Evolutionary conservation across 192 early-diverging fungal species (phyloP), one percentile per base, ranked within the genome.

Genomic region (Coemansia sp.): DNA sequence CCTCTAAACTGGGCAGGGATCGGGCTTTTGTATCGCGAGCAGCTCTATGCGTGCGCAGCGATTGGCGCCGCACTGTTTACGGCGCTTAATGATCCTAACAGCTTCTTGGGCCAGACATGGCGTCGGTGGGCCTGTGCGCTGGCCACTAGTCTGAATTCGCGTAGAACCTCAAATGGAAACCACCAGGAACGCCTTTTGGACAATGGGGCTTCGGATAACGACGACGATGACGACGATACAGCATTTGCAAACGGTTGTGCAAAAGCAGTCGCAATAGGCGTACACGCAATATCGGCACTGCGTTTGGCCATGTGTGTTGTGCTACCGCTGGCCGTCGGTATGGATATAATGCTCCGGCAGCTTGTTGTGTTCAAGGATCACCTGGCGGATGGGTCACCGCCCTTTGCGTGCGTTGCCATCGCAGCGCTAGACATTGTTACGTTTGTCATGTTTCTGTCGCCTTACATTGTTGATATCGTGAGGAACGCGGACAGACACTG

Each of bases 321-420:
- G 29, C 21, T 64, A 1, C 75, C 75, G 29, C 54, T 78, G 22
- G 27, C 56, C 3, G 47, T 68, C 42, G 75, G 75, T 27, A 35
- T 70, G 48, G 75, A 78, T 33, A 49, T 45, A 18, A 67, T 68
- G 75, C 35, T 68, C 11, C 75, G 75, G n/a, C 75, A 68, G 65
- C 61, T 78, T 22, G 16, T 58, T 4, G 33, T 68, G n/a, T 58
- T 78, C 35, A 71, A 78, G 44, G 75, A 71, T 38, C 75, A 78
- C 31, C 49, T 78, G 28, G 58, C 60, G 16, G 75, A 78, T 31
- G 75, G 75, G 14, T 71, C 69, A 0, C 69, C 75, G 19, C 64
- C 69, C 2, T 21, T 53, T 32, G 75, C 58, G 19, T 78, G 75
- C 53, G 44, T 63, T 31, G 45, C 60, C 21, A 71, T 78, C 23